Evolutionary conservation across 2,329 filamentous ascomycete species (phyloP), one percentile per base, ranked within the genome.

Genomic region (Verruconis gallopava): DNA sequence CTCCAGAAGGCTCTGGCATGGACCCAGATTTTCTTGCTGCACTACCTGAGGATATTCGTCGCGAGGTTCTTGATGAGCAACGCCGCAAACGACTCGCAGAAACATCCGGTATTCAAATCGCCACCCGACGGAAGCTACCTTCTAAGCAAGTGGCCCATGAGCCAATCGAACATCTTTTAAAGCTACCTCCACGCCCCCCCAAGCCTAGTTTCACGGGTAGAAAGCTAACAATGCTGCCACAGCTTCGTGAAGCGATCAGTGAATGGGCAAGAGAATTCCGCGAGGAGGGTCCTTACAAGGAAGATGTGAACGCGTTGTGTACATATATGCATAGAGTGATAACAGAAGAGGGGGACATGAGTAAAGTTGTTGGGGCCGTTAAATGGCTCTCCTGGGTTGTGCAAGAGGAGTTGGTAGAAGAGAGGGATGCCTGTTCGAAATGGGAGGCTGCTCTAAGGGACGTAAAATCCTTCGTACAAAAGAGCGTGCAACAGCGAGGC

Each of bases 21-120:
- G 11, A 38, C 22, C 19, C 40, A n/a, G 77, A 79, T 0, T 88
- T 95, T 53, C 75, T 96, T 2, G 76, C 80, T 1, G 85, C 86
- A 13, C 67, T 96, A 1, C 89, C 89, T 0, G 78, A 82, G 49
- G 84, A 93, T 37, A 73, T 93, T 37, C 76, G 83, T 11, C 67
- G 64, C 13, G 88, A 96, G 59, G 71, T 96, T 4, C 60, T 94
- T 2, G 77, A 75, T 15, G 83, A 93, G 51, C 79, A 88, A 53
- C 71, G 69, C 22, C 72, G 72, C 15, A 60, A 64, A 15, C 74
- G 69, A n/a, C 65, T 80, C 15, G 74, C 75, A 9, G 71, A 75
- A 28, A 52, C 4, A 20, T 41, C 41, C 2, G 37, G 32, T 4
- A 51, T 63, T 48, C 32, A 52, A 40, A 17, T 63, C 49, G 38